A percentile compares a stretch with the other conserved stretches of the same genome.
Evolutionary conservation across 306 rosid genomes (phyloP).

Genomic region (Citrullus mucosospermus): DNA sequence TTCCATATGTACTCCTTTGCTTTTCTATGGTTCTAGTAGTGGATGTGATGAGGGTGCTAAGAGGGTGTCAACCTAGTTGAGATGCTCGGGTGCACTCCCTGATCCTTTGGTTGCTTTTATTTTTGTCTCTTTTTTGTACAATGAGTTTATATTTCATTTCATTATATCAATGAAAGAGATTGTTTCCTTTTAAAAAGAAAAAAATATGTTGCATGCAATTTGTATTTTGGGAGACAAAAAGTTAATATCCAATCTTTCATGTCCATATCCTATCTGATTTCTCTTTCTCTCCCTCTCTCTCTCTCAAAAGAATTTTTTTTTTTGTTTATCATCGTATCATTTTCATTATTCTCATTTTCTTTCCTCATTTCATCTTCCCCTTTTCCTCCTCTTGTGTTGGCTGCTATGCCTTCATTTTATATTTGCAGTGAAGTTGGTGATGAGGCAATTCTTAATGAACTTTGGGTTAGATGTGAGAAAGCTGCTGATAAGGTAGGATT

Average conservation of each 20-base stretch:
- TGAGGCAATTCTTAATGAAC: slow-evolving; percentile 74
- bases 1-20: no score
- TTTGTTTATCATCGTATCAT: neutral
- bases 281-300: no score
- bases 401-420: neutral
- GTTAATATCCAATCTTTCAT: neutral
- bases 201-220: neutral
- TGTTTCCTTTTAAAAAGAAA: no score
- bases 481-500: slow-evolving; percentile 61
- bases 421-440: slow-evolving; percentile 71
- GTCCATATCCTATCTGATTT: neutral
- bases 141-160: no score
- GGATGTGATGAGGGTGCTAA: no score
- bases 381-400: neutral
- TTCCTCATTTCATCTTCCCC: neutral
- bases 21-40: no score
- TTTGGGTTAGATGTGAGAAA: slow-evolving; percentile 80
- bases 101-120: no score
- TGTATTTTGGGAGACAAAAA: neutral
- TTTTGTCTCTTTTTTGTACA: no score
- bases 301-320: no score
- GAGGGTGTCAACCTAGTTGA: no score
- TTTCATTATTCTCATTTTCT: neutral
- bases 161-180: no score
- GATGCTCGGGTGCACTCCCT: no score